Evolutionary conservation across 2,329 filamentous ascomycete species (phyloP), one percentile per base, ranked within the genome.

Genomic region (Nemania sp.): DNA sequence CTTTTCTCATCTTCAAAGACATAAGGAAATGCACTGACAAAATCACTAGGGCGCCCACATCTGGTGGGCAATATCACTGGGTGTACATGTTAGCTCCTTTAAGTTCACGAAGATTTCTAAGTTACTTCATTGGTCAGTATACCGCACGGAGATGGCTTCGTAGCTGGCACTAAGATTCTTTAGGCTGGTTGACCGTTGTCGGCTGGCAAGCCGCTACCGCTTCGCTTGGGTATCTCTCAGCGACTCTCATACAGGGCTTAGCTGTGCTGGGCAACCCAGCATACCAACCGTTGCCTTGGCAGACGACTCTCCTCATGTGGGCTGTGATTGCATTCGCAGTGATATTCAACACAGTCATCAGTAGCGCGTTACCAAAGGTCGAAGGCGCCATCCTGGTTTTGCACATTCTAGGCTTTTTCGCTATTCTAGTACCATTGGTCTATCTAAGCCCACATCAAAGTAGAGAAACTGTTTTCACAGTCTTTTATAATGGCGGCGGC

Each of bases 401-500:
- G 22, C 80, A 83, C 60, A 75, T 83, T 18, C 71, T 85, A 72
- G 76, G 67, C 0, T 69, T 69, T 20, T 69, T 69, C 22, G 67
- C 58, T 2, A 60, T 69, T 2, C 13, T 69, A 4, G 41, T 80
- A n/a, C 75, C 77, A 0, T 78, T 85, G 22, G 74, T 75, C 43
- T 75, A 76, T 1, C 75, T 80, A 61, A 76, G 77, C 1, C 76
- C 79, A n/a, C 76, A 74, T 4, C 71, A 73, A n/a, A 75, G 77
- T 1, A n/a, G n/a, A n/a, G 11, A 26, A 7, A 81, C 82, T 24
- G 83, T 86, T 22, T 86, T 86, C 62, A 77, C 77, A 43, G 80
- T 77, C 1, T 86, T 85, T 74, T 75, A 80, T 24, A 86, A 86
- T 69, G 78, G 82, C 2, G 85, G 83, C 0, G 83, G 82, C 10